Evolutionary conservation across 768 basidiomycete genomes (phyloP), one percentile per base, ranked within the genome.

Genomic region (Pholiota conissans): DNA sequence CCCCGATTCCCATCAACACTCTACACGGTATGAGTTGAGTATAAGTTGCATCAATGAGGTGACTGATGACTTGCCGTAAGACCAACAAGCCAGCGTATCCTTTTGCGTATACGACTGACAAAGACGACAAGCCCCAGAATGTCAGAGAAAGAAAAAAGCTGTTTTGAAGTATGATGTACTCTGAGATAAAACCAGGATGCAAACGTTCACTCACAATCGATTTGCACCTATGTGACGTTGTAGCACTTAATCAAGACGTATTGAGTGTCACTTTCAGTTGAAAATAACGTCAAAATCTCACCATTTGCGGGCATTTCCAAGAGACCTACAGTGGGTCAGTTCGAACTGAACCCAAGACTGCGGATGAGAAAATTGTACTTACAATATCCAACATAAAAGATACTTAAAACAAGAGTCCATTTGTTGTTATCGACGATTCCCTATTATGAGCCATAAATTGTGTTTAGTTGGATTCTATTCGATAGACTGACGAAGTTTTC

Each of bases 351-450:
- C n/a, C 4, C 11, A 45, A 5, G 1, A 8, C 24, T 20, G 56
- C 22, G 22, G 28, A 22, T 4, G 24, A 24, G 6, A 10, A 9
- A 54, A 52, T 16, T 6, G 10, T 5, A 65, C 74, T 55, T 56
- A 83, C 83, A 84, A 61, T 84, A 84, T 42, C 83, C 83, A 24
- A 83, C 81, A 57, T 84, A 84, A 67, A 84, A 84, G 24, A 85
- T 82, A 56, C 81, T 82, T 42, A 84, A 66, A 3, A 76, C 83
- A 9, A 84, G 66, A 0, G 83, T 84, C 83, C 83, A 84, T 66
- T 77, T 80, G 57, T 79, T 73, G 62, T 85, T 85, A 42, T 72
- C 68, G 20, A 77, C 76, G 49, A 84, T 76, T 20, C 76, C 82
- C 81, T 83, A 22, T 3, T 3, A 32, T 6, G 34, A 35, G 18